phyloP scores from a whole-genome alignment of 2,329 filamentous ascomycete species.

The Penicillium sp. region DNA sequence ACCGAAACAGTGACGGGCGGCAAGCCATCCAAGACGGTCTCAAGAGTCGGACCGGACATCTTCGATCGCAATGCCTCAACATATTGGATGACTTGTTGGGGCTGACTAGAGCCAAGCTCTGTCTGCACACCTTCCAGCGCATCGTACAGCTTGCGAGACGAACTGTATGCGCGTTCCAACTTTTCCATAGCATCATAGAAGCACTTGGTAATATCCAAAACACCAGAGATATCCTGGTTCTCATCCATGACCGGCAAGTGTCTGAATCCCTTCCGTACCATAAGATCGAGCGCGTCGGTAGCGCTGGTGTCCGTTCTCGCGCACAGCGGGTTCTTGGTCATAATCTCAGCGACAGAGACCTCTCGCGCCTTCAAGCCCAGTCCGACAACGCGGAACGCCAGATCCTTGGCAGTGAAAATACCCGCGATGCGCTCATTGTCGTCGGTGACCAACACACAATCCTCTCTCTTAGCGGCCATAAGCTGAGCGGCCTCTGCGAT shows the following conservation, averaged over 20 bases:
- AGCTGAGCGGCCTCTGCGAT: constrained; percentile 95
- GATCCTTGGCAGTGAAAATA: constrained; percentile 98
- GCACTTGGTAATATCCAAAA: constrained; percentile 98
- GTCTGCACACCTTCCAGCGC: constrained; percentile 97
- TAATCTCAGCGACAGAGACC: constrained; percentile 95
- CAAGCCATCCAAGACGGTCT: constrained; percentile 87
- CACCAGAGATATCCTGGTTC: constrained; percentile 98
- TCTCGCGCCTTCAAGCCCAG: constrained; percentile 83
- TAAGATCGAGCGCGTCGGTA: constrained; percentile 93
- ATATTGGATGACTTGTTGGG: constrained; percentile 98
- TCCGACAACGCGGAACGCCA: constrained; percentile 95
- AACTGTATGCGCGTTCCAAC: constrained; percentile 93
- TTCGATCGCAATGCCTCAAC: constrained; percentile 92
- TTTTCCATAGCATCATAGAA: constrained; percentile 99
- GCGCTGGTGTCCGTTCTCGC: constrained; percentile 97
- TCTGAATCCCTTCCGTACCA: constrained; percentile 97
- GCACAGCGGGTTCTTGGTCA: constrained; percentile 99
- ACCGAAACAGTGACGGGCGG: constrained; percentile 95
- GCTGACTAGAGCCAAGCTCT: constrained; percentile 90
- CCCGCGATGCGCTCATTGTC: constrained; percentile 97
- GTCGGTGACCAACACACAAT: constrained; percentile 96
- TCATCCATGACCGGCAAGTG: constrained; percentile 99
- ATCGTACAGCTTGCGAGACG: constrained; percentile 97
- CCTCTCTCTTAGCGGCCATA: constrained; percentile 98
- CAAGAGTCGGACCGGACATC: constrained; percentile 96